Percentiles rank a stretch among this genome's conserved stretches.
Evolutionary conservation across 2,329 filamentous ascomycete genomes (phyloP).

Genomic region (Fusarium metavorans): DNA sequence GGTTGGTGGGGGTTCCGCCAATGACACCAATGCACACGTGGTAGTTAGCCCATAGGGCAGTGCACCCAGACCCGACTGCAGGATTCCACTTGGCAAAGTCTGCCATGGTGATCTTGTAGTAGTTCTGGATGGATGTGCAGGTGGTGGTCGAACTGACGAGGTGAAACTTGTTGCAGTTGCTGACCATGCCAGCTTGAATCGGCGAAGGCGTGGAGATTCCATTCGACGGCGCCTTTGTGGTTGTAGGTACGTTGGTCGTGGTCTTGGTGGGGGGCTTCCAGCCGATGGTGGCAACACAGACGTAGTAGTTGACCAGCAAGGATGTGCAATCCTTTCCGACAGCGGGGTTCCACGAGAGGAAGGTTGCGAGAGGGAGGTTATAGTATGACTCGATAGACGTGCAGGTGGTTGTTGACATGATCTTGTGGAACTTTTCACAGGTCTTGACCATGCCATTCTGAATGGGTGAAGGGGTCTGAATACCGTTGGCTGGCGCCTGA

Average conservation of each 20-base stretch:
- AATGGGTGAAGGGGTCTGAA: neutral
- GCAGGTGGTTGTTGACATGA: slow-evolving; percentile 25
- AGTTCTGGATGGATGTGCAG: neutral
- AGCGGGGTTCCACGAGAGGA: slow-evolving; percentile 36
- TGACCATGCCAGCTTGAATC: neutral
- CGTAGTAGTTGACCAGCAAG: slow-evolving; percentile 10
- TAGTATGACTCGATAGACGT: slow-evolving; percentile 7
- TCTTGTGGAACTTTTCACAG: slow-evolving; percentile 36
- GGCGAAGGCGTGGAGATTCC: slow-evolving; percentile 42
- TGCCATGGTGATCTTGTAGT: neutral
- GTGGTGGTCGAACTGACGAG: neutral
- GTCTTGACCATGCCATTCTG: slow-evolving; percentile 34
- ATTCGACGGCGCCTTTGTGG: slow-evolving; percentile 8
- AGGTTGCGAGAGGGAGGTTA: slow-evolving; percentile 8
- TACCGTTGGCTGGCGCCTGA: neutral
- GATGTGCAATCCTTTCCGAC: slow-evolving; percentile 18
- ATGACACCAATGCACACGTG: neutral
- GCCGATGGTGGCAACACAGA: neutral
- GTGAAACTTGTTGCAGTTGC: neutral
- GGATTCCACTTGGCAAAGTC: neutral
- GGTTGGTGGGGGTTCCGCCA: slow-evolving; percentile 1
- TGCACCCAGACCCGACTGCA: neutral
- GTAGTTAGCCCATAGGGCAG: neutral
- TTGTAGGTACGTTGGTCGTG: neutral
- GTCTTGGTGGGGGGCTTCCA: neutral